phyloP scores from a whole-genome alignment of 768 basidiomycete genomes.

The Ramaria rubella region DNA sequence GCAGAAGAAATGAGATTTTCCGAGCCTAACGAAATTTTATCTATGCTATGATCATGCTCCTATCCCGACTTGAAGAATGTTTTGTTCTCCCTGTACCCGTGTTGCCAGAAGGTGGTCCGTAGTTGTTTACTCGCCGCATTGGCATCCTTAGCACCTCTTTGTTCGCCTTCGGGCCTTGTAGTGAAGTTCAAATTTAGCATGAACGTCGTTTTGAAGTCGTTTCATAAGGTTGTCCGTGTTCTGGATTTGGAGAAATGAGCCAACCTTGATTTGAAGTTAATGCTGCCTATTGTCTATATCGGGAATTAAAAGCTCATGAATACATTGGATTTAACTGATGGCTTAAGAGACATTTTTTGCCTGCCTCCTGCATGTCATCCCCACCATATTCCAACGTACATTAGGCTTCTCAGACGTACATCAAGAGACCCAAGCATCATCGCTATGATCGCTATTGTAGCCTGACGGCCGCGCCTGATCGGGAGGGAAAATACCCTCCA shows the following conservation, averaged over 20 bases:
- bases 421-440: neutral
- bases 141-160: neutral
- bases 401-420: neutral
- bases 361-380: too few relatives aligned
- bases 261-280: too few relatives aligned
- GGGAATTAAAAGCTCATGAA: too few relatives aligned
- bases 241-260: too few relatives aligned
- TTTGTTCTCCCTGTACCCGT: neutral
- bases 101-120: neutral
- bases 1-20: slow-evolving; percentile 36
- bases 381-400: neutral
- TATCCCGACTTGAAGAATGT: neutral
- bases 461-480: neutral
- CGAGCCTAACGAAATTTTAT: neutral
- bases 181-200: neutral
- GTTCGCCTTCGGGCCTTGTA: neutral
- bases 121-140: too few relatives aligned
- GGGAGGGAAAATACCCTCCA: slow-evolving; percentile 12
- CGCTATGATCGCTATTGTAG: neutral
- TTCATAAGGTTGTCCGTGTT: too few relatives aligned
- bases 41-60: neutral
- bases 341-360: too few relatives aligned
- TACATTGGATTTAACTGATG: too few relatives aligned
- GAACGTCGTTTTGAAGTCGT: neutral
- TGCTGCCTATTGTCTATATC: too few relatives aligned